These are phyloP conservation scores for Ceratobasidium sp. DNA, from an alignment of 1,284 basidiomycete species.

Conservation along the genomic window DNA sequence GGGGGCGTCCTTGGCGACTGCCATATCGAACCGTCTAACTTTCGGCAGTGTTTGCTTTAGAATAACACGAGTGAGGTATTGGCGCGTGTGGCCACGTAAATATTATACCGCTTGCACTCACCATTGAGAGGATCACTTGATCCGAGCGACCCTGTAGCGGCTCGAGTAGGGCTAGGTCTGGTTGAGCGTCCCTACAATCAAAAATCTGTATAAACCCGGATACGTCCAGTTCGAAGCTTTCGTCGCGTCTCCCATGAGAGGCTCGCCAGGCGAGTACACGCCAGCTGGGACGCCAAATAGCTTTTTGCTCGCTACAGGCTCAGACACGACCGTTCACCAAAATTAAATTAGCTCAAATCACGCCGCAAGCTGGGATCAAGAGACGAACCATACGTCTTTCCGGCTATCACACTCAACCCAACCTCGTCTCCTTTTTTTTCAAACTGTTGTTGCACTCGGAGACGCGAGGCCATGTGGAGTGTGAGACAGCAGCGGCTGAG, in stretches of 20 bases:
- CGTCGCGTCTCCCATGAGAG: conserved; percentile 21
- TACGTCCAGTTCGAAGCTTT: conserved; percentile 33
- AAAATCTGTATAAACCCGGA: background rate
- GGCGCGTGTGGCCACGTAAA: too few relatives aligned
- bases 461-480: conserved; percentile 10
- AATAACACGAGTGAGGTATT: too few relatives aligned
- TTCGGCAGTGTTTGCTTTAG: too few relatives aligned
- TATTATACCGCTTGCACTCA: too few relatives aligned
- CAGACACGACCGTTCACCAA: background rate
- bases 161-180: too few relatives aligned
- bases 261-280: conserved; percentile 26
- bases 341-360: background rate
- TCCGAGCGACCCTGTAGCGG: too few relatives aligned
- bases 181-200: too few relatives aligned
- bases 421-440: conserved; percentile 32
- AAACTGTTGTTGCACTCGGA: conserved; percentile 13
- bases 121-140: too few relatives aligned
- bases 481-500: background rate
- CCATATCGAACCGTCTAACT: too few relatives aligned
- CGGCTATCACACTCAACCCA: background rate
- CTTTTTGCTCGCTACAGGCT: conserved; percentile 29
- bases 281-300: conserved; percentile 32
- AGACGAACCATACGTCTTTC: conserved; percentile 32
- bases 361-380: background rate
- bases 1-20: too few relatives aligned